Base-by-base conservation (phyloP, 2,329 filamentous ascomycete species). In the Xylaria sp. region DNA sequence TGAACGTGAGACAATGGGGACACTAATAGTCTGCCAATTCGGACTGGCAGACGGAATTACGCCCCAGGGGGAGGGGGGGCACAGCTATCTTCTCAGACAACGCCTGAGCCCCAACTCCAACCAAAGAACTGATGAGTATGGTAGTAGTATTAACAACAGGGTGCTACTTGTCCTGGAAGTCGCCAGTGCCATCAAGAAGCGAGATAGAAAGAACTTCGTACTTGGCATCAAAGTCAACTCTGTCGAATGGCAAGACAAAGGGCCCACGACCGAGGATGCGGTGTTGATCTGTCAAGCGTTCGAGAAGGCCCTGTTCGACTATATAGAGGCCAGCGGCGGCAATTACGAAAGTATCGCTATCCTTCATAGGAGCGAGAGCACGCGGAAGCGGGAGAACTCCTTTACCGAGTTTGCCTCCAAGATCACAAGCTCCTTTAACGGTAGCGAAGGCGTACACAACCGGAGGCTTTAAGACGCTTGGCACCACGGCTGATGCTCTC, bases 291-390 rank as follows among this genome's bases (percentile, higher is more conserved):
- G 77, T 67, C 66, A 72, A 40, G 66, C 76, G 19, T 70, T 84
- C 1, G 79, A 84, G 64, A 64, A 72, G 44, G 75, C 78, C 54
- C 68, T 66, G 7, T 82, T 84, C 47, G 76, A 83, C 66, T 81
- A 83, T 60, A 81, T 86, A 11, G 83, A 86, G 69, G 73, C 85
- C 0, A 78, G 74, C 0, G 83, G 83, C 21, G 83, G 83, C 2
- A 86, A 81, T 0, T 84, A 84, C 65, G 78, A 85, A 69, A 68
- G 75, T 24, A 68, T 80, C 4, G 79, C 75, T 0, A 82, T 83
- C 58, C 63, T 59, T 2, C 76, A 82, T 67, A 74, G 79, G 70
- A 73, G 77, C 49, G 81, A 84, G 39, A 78, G 74, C 16, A 84
- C 81, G 11, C 75, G 75, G 65, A 76, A 78, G 69, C 74, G 80